Conservation (phyloP, 2,329 filamentous ascomycete species). For the Trichoderma brevicompactum region DNA sequence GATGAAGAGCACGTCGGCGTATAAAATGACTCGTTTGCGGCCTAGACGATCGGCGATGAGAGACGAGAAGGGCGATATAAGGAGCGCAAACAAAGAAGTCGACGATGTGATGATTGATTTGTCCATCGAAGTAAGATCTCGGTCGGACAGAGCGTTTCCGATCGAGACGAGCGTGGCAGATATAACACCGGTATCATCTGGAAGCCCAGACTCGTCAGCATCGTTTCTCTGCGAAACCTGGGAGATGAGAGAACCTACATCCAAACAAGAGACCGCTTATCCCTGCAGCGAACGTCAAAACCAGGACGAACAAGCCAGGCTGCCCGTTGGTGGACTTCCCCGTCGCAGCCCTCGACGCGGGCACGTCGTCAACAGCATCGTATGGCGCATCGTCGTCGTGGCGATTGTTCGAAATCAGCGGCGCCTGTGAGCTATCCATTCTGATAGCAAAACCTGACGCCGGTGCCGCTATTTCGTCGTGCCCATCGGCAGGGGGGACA, state of each 20-base stretch:
- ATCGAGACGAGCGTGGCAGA: conserved; percentile 70
- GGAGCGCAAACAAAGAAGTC: conserved; percentile 68
- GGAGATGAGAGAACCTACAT: conserved; percentile 52
- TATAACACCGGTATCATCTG: conserved; percentile 71
- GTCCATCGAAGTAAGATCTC: conserved; percentile 63
- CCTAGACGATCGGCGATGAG: conserved; percentile 66
- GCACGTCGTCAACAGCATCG: conserved; percentile 37
- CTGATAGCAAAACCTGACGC: conserved; percentile 18
- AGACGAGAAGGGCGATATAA: conserved; percentile 67
- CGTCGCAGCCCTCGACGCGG: conserved; percentile 32
- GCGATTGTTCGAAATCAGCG: conserved; percentile 43
- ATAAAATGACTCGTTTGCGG: conserved; percentile 64
- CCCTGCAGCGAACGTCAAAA: conserved; percentile 66
- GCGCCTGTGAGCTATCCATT: conserved; percentile 47
- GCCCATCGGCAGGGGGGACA: conserved; percentile 6
- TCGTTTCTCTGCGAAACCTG: background rate
- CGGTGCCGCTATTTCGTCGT: background rate
- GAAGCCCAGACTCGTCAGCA: conserved; percentile 3
- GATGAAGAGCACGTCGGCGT: conserved; percentile 70
- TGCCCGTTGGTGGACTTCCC: conserved; percentile 38
- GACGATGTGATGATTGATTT: conserved; percentile 74
- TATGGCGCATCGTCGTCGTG: conserved; percentile 41
- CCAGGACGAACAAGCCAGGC: conserved; percentile 61
- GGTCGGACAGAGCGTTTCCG: conserved; percentile 60
- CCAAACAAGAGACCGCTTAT: conserved; percentile 71